Evolutionary conservation across 345 rosid species (phyloP), one percentile per base, ranked within the genome.

Genomic region (Lumnitzera littorea): DNA sequence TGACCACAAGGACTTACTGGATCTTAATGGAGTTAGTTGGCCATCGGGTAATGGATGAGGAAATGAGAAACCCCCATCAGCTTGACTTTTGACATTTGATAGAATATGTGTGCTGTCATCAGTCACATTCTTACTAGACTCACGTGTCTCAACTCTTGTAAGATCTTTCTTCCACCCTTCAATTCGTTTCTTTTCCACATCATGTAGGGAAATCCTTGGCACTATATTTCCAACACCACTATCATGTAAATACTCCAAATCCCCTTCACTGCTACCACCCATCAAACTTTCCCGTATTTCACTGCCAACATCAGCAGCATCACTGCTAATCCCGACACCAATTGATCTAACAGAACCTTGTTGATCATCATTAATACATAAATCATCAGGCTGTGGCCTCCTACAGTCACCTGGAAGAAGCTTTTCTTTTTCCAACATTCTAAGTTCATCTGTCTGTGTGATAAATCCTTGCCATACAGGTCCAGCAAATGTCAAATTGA

Each of bases 381-480:
- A 73, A 71, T 85, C 91, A 62, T 85, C 90, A 23, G 80, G 59
- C 14, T 41, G 77, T 50, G 77, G 69, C 66, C 75, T 81, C 20
- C 88, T 78, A 67, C 53, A 17, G 47, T 82, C 95, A 53, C 70
- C 43, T 36, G 43, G 68, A 60, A 72, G 60, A 57, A 68, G 71
- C 64, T 76, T 86, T 27, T 76, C 84, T 64, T 87, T 84, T 46
- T 73, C 85, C 61, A 85, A 66, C 80, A 81, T 71, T 56, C 78
- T 63, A 46, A 87, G 80, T 56, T 89, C 92, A 77, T 84, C 81
- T 51, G 95, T 83, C 67, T 87, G 89, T 56, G 89, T 80, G 50
- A 88, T 96, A 85, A 95, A 88, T 16, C 97, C 99, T 75, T 85
- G 86, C 97, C 99, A 91, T 60, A 88, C 92, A 74, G 95, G 97